These are phyloP conservation scores for Candida dajiaensis DNA, from an alignment of 805 yeast genomes.

Conservation along the genomic window DNA sequence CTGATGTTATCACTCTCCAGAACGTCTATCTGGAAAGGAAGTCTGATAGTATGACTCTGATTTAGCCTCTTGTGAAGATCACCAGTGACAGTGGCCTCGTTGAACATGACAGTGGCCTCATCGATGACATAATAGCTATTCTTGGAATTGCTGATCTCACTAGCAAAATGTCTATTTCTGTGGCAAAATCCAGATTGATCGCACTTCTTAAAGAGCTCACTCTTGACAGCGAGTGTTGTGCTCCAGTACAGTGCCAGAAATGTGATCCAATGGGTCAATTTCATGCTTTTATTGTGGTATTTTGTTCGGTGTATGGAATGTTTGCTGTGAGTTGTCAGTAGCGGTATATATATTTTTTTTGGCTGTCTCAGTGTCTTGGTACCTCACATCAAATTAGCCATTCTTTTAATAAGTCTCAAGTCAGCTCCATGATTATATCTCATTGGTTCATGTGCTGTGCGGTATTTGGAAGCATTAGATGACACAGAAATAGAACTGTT, in stretches of 20 bases:
- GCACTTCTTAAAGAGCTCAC: constrained; percentile 70
- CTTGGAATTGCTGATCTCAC: constrained; percentile 18
- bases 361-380: no score
- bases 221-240: constrained; percentile 41
- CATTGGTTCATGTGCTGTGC: no score
- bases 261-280: background rate
- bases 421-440: no score
- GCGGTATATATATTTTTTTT: no score
- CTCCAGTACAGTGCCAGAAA: background rate
- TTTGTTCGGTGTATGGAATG: no score
- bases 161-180: constrained; percentile 68
- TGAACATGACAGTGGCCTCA: constrained; percentile 25
- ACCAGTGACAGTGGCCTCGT: constrained; percentile 37
- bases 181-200: constrained; percentile 77
- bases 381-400: no score
- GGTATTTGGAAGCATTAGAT: no score
- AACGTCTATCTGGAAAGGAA: constrained; percentile 57
- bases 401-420: no score
- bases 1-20: constrained; percentile 55
- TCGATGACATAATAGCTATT: constrained; percentile 39
- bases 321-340: no score
- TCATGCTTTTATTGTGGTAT: background rate
- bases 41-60: constrained; percentile 32
- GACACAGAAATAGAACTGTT: no score
- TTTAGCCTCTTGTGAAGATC: constrained; percentile 39